Conservation (phyloP, 495 filamentous ascomycete species). For the Neurospora sp. region DNA sequence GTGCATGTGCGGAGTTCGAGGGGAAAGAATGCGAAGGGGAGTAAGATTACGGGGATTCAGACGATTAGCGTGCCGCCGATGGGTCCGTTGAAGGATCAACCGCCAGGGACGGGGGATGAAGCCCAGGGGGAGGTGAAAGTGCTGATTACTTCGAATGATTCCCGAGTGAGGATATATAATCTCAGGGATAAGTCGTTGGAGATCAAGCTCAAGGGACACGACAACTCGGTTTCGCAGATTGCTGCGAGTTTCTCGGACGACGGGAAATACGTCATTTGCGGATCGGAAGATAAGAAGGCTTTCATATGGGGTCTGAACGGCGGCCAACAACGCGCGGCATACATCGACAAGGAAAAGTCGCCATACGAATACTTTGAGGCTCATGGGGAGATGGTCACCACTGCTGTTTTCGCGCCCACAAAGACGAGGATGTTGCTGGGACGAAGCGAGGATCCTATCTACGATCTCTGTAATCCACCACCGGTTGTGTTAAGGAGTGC, state of each 20-base stretch:
- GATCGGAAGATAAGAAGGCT: slow-evolving; percentile 79
- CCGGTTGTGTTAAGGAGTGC: slow-evolving; percentile 73
- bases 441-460: slow-evolving; percentile 81
- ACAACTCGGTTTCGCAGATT: slow-evolving; percentile 88
- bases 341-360: slow-evolving; percentile 66
- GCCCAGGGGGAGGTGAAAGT: slow-evolving; percentile 65
- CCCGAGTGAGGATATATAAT: slow-evolving; percentile 84
- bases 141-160: slow-evolving; percentile 91
- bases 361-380: slow-evolving; percentile 84
- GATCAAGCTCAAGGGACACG: slow-evolving; percentile 85
- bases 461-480: slow-evolving; percentile 92
- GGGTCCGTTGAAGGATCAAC: background rate
- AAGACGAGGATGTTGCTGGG: slow-evolving; percentile 68
- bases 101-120: background rate
- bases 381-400: slow-evolving; percentile 79
- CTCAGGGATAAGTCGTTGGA: slow-evolving; percentile 74
- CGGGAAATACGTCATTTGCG: slow-evolving; percentile 78
- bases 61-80: slow-evolving; percentile 50
- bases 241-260: slow-evolving; percentile 84
- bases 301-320: slow-evolving; percentile 76
- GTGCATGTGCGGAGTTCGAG: slow-evolving; percentile 83
- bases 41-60: slow-evolving; percentile 94
- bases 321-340: slow-evolving; percentile 26
- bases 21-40: slow-evolving; percentile 89
- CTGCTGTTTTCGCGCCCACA: slow-evolving; percentile 72